Conservation (phyloP, 192 early-diverging fungal species). For the Pecoramyces ruminantium region DNA sequence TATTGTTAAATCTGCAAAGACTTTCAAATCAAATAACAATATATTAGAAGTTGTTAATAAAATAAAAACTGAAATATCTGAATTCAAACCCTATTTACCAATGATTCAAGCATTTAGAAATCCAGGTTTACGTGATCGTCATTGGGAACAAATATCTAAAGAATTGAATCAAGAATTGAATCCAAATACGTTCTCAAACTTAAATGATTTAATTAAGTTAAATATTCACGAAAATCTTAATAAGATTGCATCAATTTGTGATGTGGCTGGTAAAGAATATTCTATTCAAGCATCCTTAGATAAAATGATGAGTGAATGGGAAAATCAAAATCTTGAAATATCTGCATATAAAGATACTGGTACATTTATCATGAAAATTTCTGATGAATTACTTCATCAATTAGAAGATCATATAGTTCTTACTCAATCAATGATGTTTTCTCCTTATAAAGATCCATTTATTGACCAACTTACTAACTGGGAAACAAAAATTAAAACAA, state of each 20-base stretch:
- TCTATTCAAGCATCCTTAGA: constrained; percentile 38
- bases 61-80: constrained; percentile 41
- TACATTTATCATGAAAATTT: constrained; percentile 36
- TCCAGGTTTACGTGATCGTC: constrained; percentile 39
- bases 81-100: constrained; percentile 39
- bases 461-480: constrained; percentile 29
- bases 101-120: constrained; percentile 38
- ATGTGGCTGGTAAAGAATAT: constrained; percentile 41
- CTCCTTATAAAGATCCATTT: constrained; percentile 40
- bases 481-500: constrained; percentile 35
- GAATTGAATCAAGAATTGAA: constrained; percentile 28
- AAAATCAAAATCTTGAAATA: constrained; percentile 27
- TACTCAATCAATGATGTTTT: constrained; percentile 45
- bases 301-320: constrained; percentile 43
- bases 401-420: constrained; percentile 44
- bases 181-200: constrained; percentile 22
- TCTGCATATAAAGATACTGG: constrained; percentile 43
- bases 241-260: constrained; percentile 35
- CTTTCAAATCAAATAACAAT: constrained; percentile 17
- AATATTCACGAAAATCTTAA: constrained; percentile 31
- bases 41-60: not conserved
- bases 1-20: constrained; percentile 38
- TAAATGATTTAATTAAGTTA: constrained; percentile 33
- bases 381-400: constrained; percentile 31
- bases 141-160: constrained; percentile 32